Evolutionary conservation across 1,284 basidiomycete genomes (phyloP), one percentile per base, ranked within the genome.

Genomic region (Melampsora americana): DNA sequence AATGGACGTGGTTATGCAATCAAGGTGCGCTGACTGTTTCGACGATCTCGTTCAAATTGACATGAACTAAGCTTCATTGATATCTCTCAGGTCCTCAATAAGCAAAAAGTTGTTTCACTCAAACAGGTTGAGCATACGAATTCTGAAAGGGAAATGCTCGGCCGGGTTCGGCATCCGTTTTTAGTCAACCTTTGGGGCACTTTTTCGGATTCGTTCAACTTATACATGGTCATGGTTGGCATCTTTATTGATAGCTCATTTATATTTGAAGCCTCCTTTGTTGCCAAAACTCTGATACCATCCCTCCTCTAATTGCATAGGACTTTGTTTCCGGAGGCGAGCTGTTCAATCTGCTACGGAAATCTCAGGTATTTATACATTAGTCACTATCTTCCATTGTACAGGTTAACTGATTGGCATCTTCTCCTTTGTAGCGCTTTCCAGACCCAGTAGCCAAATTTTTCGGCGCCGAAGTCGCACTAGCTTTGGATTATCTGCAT

Each of bases 401-500:
- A 16, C 60, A 12, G 32, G 9, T 28, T 42, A 16, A n/a, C 30
- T 53, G 48, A 18, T 26, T 48, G 32, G 12, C 42, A 12, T 26
- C 44, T 70, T 35, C 26, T 28, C n/a, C 9, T 30, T 78, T 77
- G 23, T 84, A 97, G 91, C 88, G 95, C 50, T 99, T 99, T 85
- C 95, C 96, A 0, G 95, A 97, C 80, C 93, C 94, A 1, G 96
- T 99, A 3, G 95, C 96, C 39, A 99, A 99, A 83, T 99, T 99
- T 84, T 99, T 98, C 80, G 93, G 94, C 0, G 95, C 96, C 3
- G 95, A 99, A 83, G 95, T 99, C 14, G 93, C 93, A 6, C 87
- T 98, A 59, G 95, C 95, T 0, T 88, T 99, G 78, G 92, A 96
- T 82, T 92, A 97, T 83, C 86, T 99, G 2, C 95, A 99, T 81